Base-by-base conservation (phyloP, 2,329 filamentous ascomycete genomes). In the Colletotrichum melonis region DNA sequence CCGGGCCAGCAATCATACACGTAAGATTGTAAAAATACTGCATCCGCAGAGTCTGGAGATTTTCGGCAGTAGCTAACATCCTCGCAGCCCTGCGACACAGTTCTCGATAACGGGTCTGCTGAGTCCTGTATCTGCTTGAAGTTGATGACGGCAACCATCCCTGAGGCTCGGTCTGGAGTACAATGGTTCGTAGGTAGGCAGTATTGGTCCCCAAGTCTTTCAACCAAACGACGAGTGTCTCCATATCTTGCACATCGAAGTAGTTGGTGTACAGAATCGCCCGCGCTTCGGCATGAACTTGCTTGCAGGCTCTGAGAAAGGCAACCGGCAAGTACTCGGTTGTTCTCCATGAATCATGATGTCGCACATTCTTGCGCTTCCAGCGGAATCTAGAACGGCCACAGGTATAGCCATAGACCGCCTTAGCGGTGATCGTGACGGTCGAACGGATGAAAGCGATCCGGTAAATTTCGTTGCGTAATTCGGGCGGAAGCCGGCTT, bases 231-330 rank as follows among this genome's bases (percentile, higher is more conserved):
- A 22, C 28, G 5, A 70, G 67, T 3, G 55, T 57, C 26, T 66
- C 52, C 67, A 70, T 70, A 16, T 57, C 60, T 16, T 66, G 12
- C 5, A 59, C 4, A 5, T 8, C 26, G 62, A 70, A 70, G 7
- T 14, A 9, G 3, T 49, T 70, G 12, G 54, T 24, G 16, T 70
- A 70, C 7, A 70, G 38, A 7, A 70, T 42, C 2, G 62, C 28
- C 1, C 28, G 63, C 5, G 62, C 67, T 8, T 70, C 67, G 54
- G 16, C 24, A 1, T 66, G 38, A 2, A 70, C 54, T 4, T n/a
- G 55, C 22, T 54, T 66, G 67, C 67, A 66, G 16, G 28, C 24
- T 7, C 19, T 11, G 4, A 70, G 54, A 5, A 70, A 56, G 1
- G 63, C 9, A n/a, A 56, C 46, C 4, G 63, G 63, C 24, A 28